A percentile compares a stretch with the other conserved stretches of the same genome.
Conservation (phyloP, 1,284 basidiomycete genomes). For the Neolentinus lepideus region DNA sequence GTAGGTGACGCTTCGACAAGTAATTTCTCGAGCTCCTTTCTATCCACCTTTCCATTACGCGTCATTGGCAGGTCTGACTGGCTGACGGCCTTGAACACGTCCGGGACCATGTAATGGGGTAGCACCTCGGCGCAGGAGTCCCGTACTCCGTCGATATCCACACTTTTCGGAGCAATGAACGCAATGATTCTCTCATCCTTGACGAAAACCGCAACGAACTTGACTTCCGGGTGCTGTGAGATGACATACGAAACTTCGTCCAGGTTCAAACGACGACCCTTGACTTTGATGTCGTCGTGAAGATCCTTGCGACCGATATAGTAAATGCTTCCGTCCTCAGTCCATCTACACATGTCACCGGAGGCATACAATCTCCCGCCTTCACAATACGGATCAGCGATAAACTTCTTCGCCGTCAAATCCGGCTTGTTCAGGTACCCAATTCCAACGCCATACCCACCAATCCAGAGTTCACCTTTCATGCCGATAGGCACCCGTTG, state of each 20-base stretch:
- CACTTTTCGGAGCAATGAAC: background rate
- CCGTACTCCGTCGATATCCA: background rate
- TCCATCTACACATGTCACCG: background rate
- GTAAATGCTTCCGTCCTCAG: background rate
- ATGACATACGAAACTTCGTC: background rate
- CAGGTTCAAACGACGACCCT: background rate
- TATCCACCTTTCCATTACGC: conserved; percentile 9
- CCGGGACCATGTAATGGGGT: background rate
- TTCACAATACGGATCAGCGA: conserved; percentile 39
- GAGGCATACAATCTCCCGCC: conserved; percentile 27
- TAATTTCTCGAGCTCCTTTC: too few relatives aligned
- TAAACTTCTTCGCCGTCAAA: conserved; percentile 46
- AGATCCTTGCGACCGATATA: background rate
- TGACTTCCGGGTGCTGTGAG: background rate
- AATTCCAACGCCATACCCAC: conserved; percentile 43
- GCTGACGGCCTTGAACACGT: background rate
- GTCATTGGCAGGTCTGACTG: conserved; percentile 11
- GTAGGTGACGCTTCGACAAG: too few relatives aligned
- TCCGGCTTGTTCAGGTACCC: conserved; percentile 49
- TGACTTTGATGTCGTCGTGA: background rate
- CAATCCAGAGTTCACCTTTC: conserved; percentile 52
- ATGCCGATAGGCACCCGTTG: conserved; percentile 44
- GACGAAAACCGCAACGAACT: background rate
- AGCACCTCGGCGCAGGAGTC: background rate
- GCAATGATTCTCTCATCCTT: background rate